Evolutionary conservation across 192 early-diverging fungal genomes (phyloP), one percentile per base, ranked within the genome.

Genomic region (Coemansia sp.): DNA sequence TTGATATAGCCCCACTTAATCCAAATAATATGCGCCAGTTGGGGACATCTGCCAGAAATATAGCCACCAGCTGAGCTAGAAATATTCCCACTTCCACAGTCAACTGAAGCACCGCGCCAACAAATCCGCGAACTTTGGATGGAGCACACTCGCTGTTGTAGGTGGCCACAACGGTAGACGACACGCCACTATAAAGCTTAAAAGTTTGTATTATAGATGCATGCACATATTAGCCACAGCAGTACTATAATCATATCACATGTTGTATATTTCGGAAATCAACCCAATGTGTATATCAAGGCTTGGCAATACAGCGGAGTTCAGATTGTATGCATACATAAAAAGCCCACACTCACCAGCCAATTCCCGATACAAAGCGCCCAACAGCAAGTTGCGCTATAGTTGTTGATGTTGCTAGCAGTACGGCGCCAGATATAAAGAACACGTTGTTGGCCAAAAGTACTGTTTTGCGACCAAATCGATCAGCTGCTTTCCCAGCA

Each of bases 61-160:
- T 64, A 17, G 85, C 90, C 15, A 85, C 67, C 7, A 88, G 35
- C 66, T 89, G 88, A 22, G 89, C 81, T 3, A 88, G 5, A 27
- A 95, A 81, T 41, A 95, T 86, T 2, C 93, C 93, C 22, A 90
- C 45, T 23, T 90, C 90, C 14, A 95, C 86, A 0, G 85, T 71
- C 35, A 92, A 79, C 79, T 93, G 92, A 45, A 88, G 84, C 56
- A 89, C 66, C 5, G 85, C 82, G 6, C 93, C 92, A 64, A 92
- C 68, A 3, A 82, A 58, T 7, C 92, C 92, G 55, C 90, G 82
- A 22, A 79, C 67, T 21, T 74, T 79, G 14, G 86, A 70, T 2
- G 93, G 88, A 0, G 90, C 79, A 50, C 92, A 85, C 69, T 93
- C 93, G 51, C 86, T 85, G 47, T 93, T 86, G 65, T 93, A 94